Conservation (phyloP, 2,329 filamentous ascomycete species). For the Penicillium carneum region DNA sequence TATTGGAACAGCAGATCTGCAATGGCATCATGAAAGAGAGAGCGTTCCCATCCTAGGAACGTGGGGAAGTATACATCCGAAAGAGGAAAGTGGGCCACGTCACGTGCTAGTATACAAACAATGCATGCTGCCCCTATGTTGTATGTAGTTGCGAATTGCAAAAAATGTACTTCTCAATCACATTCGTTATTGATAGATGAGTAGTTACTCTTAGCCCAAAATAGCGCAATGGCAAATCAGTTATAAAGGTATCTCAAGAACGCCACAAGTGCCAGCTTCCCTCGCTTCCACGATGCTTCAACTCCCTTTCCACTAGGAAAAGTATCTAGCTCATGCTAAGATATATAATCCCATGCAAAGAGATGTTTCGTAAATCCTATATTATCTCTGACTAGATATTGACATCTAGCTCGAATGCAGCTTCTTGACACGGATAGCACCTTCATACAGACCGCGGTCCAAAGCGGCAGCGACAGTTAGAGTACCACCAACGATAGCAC, state of each 20-base stretch:
- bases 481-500: slow-evolving; percentile 92
- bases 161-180: neutral
- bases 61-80: neutral
- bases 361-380: neutral
- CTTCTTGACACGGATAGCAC: slow-evolving; percentile 84
- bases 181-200: slow-evolving; percentile 13
- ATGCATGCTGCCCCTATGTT: no score
- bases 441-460: slow-evolving; percentile 90
- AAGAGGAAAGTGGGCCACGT: neutral
- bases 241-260: slow-evolving; percentile 22
- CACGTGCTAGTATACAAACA: neutral
- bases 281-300: neutral
- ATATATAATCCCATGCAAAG: neutral
- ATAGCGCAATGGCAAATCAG: slow-evolving; percentile 16
- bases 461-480: slow-evolving; percentile 93
- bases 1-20: no score
- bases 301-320: neutral
- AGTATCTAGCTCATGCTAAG: neutral
- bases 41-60: no score
- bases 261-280: slow-evolving; percentile 23
- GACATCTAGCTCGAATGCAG: slow-evolving; percentile 66
- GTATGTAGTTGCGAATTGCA: no score
- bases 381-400: neutral
- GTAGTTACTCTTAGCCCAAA: slow-evolving; percentile 10
- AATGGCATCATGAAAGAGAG: no score